Conservation (phyloP, 164 flowering plant genomes). For the Malania oleifera region DNA sequence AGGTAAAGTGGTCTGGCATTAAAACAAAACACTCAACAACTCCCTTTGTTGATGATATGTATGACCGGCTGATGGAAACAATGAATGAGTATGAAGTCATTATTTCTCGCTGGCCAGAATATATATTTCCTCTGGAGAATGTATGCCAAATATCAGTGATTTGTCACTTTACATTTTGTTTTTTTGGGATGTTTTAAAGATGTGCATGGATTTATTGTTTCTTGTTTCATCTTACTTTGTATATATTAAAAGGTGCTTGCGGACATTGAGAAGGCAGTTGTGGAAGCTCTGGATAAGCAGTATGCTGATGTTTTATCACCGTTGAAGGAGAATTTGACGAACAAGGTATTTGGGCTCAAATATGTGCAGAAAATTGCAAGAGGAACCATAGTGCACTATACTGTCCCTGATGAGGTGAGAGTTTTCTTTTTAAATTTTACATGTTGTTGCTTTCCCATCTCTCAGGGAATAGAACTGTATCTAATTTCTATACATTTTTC, state of each 20-base stretch:
- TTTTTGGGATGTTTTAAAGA: too few species aligned
- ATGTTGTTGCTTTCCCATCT: too few species aligned
- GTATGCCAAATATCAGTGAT: constrained; percentile 32
- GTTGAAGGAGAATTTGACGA: constrained; percentile 72
- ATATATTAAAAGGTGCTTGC: constrained; percentile 59
- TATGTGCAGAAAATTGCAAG: constrained; percentile 88
- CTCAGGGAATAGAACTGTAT: not conserved
- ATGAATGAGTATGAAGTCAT: constrained; percentile 76
- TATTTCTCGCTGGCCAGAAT: constrained; percentile 95
- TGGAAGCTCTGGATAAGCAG: constrained; percentile 88
- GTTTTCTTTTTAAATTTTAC: not conserved
- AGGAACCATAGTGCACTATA: constrained; percentile 45
- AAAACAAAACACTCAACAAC: constrained; percentile 84
- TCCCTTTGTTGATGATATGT: constrained; percentile 92
- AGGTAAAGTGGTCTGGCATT: constrained; percentile 98
- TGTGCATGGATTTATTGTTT: constrained; percentile 13
- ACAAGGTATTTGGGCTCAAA: constrained; percentile 76
- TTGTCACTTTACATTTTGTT: not conserved
- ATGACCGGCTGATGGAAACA: constrained; percentile 76
- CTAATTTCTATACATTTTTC: constrained; percentile 10
- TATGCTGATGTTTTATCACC: constrained; percentile 86
- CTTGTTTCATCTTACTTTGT: too few species aligned
- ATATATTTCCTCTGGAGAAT: constrained; percentile 69
- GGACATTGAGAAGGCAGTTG: constrained; percentile 82
- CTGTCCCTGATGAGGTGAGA: constrained; percentile 78